Percentiles rank a stretch among this genome's conserved stretches.
Conservation (phyloP, 2,329 filamentous ascomycete species). For the Neonectria faginata region DNA sequence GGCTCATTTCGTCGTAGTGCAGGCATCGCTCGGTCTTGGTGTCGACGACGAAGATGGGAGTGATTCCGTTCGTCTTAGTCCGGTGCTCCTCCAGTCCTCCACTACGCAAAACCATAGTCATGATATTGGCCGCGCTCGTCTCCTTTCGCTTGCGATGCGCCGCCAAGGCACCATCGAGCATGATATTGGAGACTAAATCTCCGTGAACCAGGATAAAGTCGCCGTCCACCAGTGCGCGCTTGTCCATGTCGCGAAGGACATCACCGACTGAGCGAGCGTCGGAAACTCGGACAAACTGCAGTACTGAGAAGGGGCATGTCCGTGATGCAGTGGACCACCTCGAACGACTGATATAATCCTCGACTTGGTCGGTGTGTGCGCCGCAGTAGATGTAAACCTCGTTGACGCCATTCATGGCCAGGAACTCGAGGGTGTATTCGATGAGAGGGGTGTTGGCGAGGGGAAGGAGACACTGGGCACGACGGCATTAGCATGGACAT, state of each 20-base stretch:
- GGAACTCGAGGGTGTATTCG: conserved; percentile 96
- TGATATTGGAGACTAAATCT: conserved; percentile 90
- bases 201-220: conserved; percentile 95
- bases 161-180: conserved; percentile 81
- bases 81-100: conserved; percentile 77
- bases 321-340: conserved; percentile 72
- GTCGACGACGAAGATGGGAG: conserved; percentile 89
- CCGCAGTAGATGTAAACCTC: conserved; percentile 94
- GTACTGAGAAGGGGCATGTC: conserved; percentile 75
- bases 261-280: conserved; percentile 90
- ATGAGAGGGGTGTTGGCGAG: conserved; percentile 94
- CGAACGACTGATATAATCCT: conserved; percentile 85
- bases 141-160: conserved; percentile 84
- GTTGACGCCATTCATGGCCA: conserved; percentile 94
- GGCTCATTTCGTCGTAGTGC: conserved; percentile 92
- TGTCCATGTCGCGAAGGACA: conserved; percentile 93
- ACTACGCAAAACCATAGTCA: conserved; percentile 92
- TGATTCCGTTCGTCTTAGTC: conserved; percentile 80
- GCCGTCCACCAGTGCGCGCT: conserved; percentile 83
- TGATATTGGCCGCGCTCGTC: conserved; percentile 92
- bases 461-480: conserved; percentile 83
- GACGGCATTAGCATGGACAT: conserved; percentile 35
- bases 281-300: conserved; percentile 86
- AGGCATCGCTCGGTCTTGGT: conserved; percentile 82
- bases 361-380: conserved; percentile 86